Conservation (phyloP, 208 protist species). For the Acanthamoeba culbertsoni region DNA sequence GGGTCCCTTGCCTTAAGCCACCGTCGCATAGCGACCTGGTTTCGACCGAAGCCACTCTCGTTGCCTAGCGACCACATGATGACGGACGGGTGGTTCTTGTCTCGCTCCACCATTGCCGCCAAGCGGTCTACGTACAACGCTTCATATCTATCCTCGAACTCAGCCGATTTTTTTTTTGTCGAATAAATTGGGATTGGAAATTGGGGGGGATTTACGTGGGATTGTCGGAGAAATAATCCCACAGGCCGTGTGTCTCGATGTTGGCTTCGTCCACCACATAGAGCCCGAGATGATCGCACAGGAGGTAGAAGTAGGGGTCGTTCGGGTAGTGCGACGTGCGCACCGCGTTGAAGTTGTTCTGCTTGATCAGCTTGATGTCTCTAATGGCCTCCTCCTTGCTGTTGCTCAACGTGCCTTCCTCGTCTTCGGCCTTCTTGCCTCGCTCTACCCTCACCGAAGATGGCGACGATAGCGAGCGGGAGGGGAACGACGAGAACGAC, state of each 20-base stretch:
- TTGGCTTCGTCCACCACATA: slow-evolving; percentile 79
- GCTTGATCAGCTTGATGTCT: slow-evolving; percentile 74
- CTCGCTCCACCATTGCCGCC: slow-evolving; percentile 20
- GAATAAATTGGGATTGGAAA: neutral
- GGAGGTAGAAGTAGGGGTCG: slow-evolving; percentile 53
- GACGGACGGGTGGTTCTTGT: slow-evolving; percentile 69
- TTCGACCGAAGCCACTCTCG: slow-evolving; percentile 67
- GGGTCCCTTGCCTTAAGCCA: slow-evolving; percentile 19
- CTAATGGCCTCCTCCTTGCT: slow-evolving; percentile 25
- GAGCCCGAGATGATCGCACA: slow-evolving; percentile 72
- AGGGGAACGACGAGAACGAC: neutral
- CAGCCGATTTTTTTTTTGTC: neutral
- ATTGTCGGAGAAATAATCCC: slow-evolving; percentile 7
- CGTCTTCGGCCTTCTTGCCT: no score
- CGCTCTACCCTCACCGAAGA: neutral
- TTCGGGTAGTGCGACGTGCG: slow-evolving; percentile 78
- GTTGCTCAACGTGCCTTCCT: no score
- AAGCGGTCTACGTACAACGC: slow-evolving; percentile 24
- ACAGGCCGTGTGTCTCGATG: slow-evolving; percentile 76
- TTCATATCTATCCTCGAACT: neutral
- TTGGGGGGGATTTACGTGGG: neutral
- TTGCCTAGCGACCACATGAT: slow-evolving; percentile 80
- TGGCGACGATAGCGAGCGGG: neutral
- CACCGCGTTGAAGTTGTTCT: slow-evolving; percentile 75
- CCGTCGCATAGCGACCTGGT: slow-evolving; percentile 5